Conservation (phyloP, 208 protist species). For the Acanthamoeba triangularis region DNA sequence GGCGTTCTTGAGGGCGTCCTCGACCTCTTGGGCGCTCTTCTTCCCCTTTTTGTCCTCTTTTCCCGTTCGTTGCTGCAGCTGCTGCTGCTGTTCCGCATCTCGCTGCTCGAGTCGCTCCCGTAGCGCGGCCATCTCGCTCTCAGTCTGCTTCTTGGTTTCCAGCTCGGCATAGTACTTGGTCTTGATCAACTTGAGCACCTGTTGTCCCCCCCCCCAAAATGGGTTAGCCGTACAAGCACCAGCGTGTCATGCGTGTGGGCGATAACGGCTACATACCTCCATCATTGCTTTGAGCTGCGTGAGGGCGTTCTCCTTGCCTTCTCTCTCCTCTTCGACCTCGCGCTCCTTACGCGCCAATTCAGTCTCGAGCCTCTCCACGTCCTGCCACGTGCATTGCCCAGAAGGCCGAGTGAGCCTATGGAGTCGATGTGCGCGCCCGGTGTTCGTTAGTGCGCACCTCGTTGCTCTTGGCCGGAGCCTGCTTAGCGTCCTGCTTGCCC, state of each 20-base stretch:
- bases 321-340: constrained; percentile 43
- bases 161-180: constrained; percentile 69
- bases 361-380: constrained; percentile 26
- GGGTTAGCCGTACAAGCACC: too few relatives aligned
- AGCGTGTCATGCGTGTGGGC: too few relatives aligned
- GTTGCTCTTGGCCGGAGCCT: neutral
- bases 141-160: constrained; percentile 1
- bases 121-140: neutral
- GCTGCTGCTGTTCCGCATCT: neutral
- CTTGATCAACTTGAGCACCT: constrained; percentile 72
- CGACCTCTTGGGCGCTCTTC: neutral
- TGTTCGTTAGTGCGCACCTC: neutral
- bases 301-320: constrained; percentile 56
- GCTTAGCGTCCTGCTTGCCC: constrained; percentile 17
- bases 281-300: constrained; percentile 61
- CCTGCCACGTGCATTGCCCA: neutral
- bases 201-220: too few relatives aligned
- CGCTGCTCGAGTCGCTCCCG: neutral
- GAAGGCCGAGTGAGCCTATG: neutral
- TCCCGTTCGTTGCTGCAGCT: neutral
- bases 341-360: constrained; percentile 36
- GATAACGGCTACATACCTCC: constrained; percentile 15
- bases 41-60: neutral
- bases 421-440: neutral
- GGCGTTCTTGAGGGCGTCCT: neutral